Base-by-base conservation (phyloP, 23 red algal genomes). In the Chondrus crispus region DNA sequence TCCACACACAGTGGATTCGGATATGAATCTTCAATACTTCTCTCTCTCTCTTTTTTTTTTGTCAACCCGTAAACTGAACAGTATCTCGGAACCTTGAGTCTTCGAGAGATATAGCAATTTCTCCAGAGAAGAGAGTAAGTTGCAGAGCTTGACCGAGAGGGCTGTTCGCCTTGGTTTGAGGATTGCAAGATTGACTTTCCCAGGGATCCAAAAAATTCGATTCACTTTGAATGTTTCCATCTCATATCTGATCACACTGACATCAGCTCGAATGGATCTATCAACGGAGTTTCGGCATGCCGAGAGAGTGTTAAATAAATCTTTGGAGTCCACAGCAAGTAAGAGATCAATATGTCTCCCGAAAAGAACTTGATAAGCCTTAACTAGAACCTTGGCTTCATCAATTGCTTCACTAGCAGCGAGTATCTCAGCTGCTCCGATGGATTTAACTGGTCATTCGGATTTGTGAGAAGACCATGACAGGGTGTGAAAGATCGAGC, bases 391-490 rank as follows among this genome's bases (percentile, higher is more conserved):
- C 43, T 86, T 86, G 33, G 19, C 82, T 86, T 86, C 82, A 30
- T 86, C 82, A 53, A 86, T 86, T 46, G 82, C 10, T 29, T 86
- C 8, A 38, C 37, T 36, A 38, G 82, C 82, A 43, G 82, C 82
- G 42, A 66, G 55, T 32, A 86, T 86, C 44, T 86, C 54, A 40
- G 82, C 82, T 37, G 58, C 38, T 40, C 14, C 57, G 20, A 86
- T 40, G 30, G 9, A 69, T 47, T 86, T 86, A 8, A 86, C 62
- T 8, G 82, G 82, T 43, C 55, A 38, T 12, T 69, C 37, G 11
- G 82, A 86, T 28, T 43, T 66, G 33, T 9, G 62, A 22, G 80
- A 86, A 20, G 28, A 35, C 82, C 82, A 86, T 18, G 4, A 51
- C 12, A 86, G 26, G 5, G 62, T 48, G 48, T 86, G 62, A 35